Evolutionary conservation across 768 basidiomycete species (phyloP).

Genomic region (Lyophyllum semitale): DNA sequence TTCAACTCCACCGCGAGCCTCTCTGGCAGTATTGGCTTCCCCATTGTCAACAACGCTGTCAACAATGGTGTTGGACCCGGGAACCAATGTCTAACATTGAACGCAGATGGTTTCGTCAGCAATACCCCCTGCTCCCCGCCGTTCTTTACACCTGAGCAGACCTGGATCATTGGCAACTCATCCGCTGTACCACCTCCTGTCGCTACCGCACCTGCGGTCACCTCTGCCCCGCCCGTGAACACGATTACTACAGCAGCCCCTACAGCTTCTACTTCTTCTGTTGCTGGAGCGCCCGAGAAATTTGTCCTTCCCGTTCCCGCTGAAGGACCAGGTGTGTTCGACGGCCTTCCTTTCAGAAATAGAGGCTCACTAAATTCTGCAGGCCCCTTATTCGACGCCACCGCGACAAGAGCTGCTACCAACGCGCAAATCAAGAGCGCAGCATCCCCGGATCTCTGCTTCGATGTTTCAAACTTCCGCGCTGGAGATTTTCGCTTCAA

Average conservation of each 20-base stretch:
- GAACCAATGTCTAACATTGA: conserved; percentile 25
- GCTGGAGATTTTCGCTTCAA: conserved; percentile 32
- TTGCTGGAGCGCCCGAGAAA: conserved; percentile 9
- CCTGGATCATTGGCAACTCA: conserved; percentile 22
- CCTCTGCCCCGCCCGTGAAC: not conserved
- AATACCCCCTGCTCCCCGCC: conserved; percentile 28
- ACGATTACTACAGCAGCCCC: not conserved
- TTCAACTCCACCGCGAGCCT: conserved; percentile 22
- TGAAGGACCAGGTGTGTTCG: conserved; percentile 17
- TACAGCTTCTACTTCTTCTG: not conserved
- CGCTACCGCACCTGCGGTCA: not conserved
- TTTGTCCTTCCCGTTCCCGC: conserved; percentile 19
- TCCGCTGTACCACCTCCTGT: not conserved
- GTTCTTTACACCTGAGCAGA: conserved; percentile 26
- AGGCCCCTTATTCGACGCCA: conserved; percentile 23
- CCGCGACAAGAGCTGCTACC: conserved; percentile 24
- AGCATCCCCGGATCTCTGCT: conserved; percentile 24
- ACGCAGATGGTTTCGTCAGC: conserved; percentile 26
- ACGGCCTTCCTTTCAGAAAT: not conserved
- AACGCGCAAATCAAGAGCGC: conserved; percentile 19
- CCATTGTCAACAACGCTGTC: conserved; percentile 21
- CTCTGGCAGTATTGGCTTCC: conserved; percentile 19
- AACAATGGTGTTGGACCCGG: conserved; percentile 25
- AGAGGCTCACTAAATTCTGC: too few species aligned
- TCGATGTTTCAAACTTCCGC: conserved; percentile 31